Percentiles rank a stretch among this genome's conserved stretches.
phyloP scores from a whole-genome alignment of 805 yeast species.

The Candida odintsovae region DNA sequence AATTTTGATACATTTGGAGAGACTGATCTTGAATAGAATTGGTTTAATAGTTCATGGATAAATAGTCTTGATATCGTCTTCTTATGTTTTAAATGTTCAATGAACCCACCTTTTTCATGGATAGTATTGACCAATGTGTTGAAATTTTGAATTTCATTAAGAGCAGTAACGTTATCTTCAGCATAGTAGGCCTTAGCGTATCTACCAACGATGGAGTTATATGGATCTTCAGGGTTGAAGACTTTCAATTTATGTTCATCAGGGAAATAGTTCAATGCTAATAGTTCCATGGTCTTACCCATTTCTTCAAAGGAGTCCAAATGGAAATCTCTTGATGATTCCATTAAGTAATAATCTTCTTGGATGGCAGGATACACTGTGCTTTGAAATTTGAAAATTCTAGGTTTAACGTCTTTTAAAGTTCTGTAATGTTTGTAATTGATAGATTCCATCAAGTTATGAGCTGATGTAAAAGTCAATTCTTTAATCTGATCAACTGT shows the following conservation, averaged over 20 bases:
- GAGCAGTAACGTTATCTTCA: slow-evolving; percentile 26
- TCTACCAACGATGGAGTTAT: slow-evolving; percentile 32
- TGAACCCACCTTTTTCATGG: slow-evolving; percentile 23
- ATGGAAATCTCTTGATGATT: slow-evolving; percentile 45
- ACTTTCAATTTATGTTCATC: slow-evolving; percentile 27
- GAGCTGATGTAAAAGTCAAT: slow-evolving; percentile 19
- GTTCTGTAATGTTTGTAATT: slow-evolving; percentile 22
- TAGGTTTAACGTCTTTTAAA: slow-evolving; percentile 24
- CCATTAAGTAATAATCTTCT: slow-evolving; percentile 44
- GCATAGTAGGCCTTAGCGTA: slow-evolving; percentile 29
- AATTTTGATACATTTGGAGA: slow-evolving; percentile 65
- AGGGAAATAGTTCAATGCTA: slow-evolving; percentile 36
- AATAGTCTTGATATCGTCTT: slow-evolving; percentile 34
- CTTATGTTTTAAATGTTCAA: slow-evolving; percentile 25
- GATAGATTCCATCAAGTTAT: slow-evolving; percentile 11
- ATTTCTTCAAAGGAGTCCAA: slow-evolving; percentile 62
- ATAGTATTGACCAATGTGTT: slow-evolving; percentile 34
- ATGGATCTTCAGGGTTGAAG: slow-evolving; percentile 30
- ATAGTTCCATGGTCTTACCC: slow-evolving; percentile 42
- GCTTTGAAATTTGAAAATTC: slow-evolving; percentile 22
- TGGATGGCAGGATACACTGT: slow-evolving; percentile 38
- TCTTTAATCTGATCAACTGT: slow-evolving; percentile 8
- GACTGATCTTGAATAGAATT: slow-evolving; percentile 71
- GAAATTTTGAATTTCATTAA: slow-evolving; percentile 34
- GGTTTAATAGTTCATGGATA: slow-evolving; percentile 64